These are phyloP conservation scores for Boletus holoroseus DNA, from an alignment of 1,284 basidiomycete species.

Conservation along the genomic window DNA sequence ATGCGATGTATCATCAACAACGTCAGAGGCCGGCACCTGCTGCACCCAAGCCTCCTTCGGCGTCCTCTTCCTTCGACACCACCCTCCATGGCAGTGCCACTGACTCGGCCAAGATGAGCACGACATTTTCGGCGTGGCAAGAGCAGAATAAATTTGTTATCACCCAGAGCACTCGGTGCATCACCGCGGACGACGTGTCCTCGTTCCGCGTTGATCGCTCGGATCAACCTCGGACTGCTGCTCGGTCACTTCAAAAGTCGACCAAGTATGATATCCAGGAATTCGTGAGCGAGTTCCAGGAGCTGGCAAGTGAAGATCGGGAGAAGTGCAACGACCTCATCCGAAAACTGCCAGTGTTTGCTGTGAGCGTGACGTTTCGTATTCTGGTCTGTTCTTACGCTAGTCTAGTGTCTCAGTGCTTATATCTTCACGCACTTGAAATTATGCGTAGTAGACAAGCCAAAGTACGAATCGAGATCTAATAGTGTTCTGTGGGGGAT, in stretches of 20 bases:
- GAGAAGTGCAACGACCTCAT: slow-evolving; percentile 19
- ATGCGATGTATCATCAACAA: neutral
- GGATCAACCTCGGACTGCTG: slow-evolving; percentile 20
- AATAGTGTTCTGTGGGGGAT: neutral
- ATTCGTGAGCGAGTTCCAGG: slow-evolving; percentile 18
- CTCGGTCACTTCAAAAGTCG: slow-evolving; percentile 21
- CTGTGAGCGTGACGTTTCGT: slow-evolving; percentile 16
- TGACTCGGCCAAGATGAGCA: slow-evolving; percentile 6
- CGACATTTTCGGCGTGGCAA: slow-evolving; percentile 23
- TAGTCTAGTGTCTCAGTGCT: slow-evolving; percentile 20
- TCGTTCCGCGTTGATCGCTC: slow-evolving; percentile 25
- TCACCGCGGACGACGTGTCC: slow-evolving; percentile 25
- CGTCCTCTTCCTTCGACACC: neutral
- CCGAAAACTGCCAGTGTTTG: slow-evolving; percentile 22
- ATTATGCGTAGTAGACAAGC: slow-evolving; percentile 20
- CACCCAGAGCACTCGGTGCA: slow-evolving; percentile 3
- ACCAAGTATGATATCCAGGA: slow-evolving; percentile 22
- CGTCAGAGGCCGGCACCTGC: neutral
- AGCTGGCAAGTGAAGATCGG: slow-evolving; percentile 14
- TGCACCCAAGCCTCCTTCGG: neutral
- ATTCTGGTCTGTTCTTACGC: neutral
- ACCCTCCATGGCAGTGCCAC: neutral
- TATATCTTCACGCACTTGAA: slow-evolving; percentile 28
- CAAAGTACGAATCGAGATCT: slow-evolving; percentile 8
- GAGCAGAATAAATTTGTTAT: slow-evolving; percentile 8